Percentiles rank a stretch among this genome's conserved stretches.
phyloP scores from a whole-genome alignment of 2,329 filamentous ascomycete species.

The Clathrospora elynae region DNA sequence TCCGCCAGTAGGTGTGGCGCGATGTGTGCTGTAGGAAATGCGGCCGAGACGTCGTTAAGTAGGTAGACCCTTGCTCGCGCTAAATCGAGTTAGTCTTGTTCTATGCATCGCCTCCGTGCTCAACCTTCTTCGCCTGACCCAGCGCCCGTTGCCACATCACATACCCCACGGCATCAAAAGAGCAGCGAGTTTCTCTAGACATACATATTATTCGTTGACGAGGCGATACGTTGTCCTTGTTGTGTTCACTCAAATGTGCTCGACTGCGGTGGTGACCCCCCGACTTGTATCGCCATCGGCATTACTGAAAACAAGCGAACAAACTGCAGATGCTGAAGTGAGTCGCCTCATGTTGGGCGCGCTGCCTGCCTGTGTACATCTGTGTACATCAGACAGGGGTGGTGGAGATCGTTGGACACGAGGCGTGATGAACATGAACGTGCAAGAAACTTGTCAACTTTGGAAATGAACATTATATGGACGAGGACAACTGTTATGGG shows the following conservation, averaged over 20 bases:
- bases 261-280: not conserved
- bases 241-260: too few species aligned
- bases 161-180: not conserved
- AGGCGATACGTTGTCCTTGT: too few species aligned
- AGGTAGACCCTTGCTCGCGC: slow-evolving; percentile 14
- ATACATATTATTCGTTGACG: too few species aligned
- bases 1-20: slow-evolving; percentile 9
- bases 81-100: slow-evolving; percentile 23
- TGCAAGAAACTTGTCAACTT: slow-evolving; percentile 15
- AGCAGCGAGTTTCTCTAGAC: not conserved
- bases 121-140: slow-evolving; percentile 24
- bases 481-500: too few species aligned
- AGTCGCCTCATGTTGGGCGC: slow-evolving; percentile 9
- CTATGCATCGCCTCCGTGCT: slow-evolving; percentile 34
- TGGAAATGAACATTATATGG: too few species aligned
- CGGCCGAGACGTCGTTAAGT: slow-evolving; percentile 21
- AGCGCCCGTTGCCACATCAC: slow-evolving; percentile 2
- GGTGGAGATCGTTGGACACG: slow-evolving; percentile 14
- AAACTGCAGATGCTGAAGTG: slow-evolving; percentile 15
- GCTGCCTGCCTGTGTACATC: too few species aligned
- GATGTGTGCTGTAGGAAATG: slow-evolving; percentile 17
- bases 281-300: slow-evolving; percentile 1
- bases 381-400: slow-evolving; percentile 15
- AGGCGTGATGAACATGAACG: slow-evolving; percentile 17
- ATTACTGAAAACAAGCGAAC: slow-evolving; percentile 10